Conservation (phyloP, 2,329 filamentous ascomycete genomes). For the Trichoderma cornu-damae region DNA sequence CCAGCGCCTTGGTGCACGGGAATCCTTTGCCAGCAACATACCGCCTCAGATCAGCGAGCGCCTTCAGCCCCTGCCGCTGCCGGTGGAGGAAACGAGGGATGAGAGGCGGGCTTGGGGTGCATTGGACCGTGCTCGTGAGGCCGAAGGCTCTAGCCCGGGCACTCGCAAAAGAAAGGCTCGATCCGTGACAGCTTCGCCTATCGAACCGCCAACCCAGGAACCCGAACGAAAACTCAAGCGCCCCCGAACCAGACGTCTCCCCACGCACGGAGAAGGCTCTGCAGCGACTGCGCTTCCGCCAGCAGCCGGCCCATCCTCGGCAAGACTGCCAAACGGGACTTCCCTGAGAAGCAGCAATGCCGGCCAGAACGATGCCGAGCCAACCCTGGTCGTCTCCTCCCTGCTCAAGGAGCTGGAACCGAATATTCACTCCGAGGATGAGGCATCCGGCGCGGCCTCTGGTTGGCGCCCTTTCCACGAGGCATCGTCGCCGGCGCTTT, state of each 20-base stretch:
- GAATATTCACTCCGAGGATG: constrained; percentile 54
- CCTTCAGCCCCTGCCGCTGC: constrained; percentile 53
- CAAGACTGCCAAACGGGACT: constrained; percentile 23
- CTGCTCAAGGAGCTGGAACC: constrained; percentile 82
- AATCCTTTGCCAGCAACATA: constrained; percentile 63
- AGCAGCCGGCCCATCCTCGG: constrained; percentile 28
- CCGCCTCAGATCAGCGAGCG: constrained; percentile 56
- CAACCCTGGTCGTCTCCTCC: constrained; percentile 81
- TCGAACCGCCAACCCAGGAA: constrained; percentile 57
- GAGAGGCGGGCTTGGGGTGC: constrained; percentile 85
- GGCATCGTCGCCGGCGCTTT: constrained; percentile 58
- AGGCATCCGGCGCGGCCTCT: constrained; percentile 31
- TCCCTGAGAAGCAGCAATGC: constrained; percentile 24
- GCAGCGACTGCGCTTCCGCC: constrained; percentile 36
- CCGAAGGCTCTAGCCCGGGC: constrained; percentile 49
- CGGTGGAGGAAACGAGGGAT: constrained; percentile 68
- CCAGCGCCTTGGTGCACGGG: constrained; percentile 67
- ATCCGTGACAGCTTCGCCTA: constrained; percentile 66
- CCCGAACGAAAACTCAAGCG: constrained; percentile 82
- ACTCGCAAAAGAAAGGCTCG: constrained; percentile 68
- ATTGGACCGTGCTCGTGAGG: constrained; percentile 76
- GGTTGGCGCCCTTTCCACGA: constrained; percentile 32
- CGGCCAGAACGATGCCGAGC: constrained; percentile 42
- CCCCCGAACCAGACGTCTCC: constrained; percentile 69
- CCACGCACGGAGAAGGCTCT: constrained; percentile 43